Evolutionary conservation across 208 protist genomes (phyloP).

Genomic region (Crithidia brevicula): DNA sequence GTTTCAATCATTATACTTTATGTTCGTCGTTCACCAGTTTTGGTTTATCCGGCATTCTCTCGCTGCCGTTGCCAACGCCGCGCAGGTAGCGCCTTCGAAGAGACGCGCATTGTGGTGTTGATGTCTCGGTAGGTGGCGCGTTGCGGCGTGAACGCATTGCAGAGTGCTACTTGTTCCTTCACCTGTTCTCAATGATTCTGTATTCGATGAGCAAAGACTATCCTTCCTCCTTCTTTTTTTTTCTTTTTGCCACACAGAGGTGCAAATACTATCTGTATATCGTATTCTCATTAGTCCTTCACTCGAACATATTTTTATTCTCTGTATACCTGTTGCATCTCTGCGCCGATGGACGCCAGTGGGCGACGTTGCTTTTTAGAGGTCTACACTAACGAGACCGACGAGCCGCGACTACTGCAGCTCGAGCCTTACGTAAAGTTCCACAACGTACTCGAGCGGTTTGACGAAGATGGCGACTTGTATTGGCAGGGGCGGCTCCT

Average conservation of each 20-base stretch:
- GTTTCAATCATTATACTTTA: too few species aligned
- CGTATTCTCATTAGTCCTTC: too few species aligned
- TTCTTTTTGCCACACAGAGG: slow-evolving; percentile 15
- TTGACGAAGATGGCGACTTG: slow-evolving; percentile 30
- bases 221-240: background rate
- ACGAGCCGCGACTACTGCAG: slow-evolving; percentile 49
- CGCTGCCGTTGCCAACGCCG: too few species aligned
- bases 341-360: slow-evolving; percentile 17
- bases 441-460: slow-evolving; percentile 45
- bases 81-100: too few species aligned
- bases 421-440: slow-evolving; percentile 48
- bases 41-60: too few species aligned
- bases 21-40: too few species aligned
- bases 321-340: background rate
- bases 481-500: slow-evolving; percentile 42
- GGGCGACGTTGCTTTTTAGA: slow-evolving; percentile 42
- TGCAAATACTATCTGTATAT: too few species aligned
- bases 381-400: slow-evolving; percentile 24
- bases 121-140: too few species aligned
- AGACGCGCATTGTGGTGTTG: background rate
- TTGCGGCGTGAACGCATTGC: too few species aligned
- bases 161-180: slow-evolving; percentile 15
- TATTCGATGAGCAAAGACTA: too few species aligned
- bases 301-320: too few species aligned
- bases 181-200: slow-evolving; percentile 9